phyloP scores from a whole-genome alignment of 148 eudicot species.

The Bassia scoparia region DNA sequence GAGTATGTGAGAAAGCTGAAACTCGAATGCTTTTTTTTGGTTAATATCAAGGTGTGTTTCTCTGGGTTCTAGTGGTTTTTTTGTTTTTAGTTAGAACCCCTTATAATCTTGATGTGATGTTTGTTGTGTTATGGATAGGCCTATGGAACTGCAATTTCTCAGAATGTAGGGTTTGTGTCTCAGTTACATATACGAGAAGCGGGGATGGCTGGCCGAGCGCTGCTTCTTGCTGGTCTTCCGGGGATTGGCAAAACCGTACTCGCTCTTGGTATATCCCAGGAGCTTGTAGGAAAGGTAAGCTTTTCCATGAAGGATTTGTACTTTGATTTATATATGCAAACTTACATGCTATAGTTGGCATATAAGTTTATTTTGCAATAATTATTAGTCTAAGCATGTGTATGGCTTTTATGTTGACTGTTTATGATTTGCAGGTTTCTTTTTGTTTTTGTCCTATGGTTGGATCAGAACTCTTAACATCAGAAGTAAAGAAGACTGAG shows the following conservation, averaged over 20 bases:
- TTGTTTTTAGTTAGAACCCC: no score
- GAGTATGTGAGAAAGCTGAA: no score
- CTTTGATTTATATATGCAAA: not conserved
- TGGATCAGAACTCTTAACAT: slow-evolving; percentile 96
- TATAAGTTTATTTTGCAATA: not conserved
- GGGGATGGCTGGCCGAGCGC: slow-evolving; percentile 93
- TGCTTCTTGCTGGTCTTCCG: slow-evolving; percentile 95
- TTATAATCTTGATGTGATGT: not conserved
- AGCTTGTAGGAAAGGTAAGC: slow-evolving; percentile 91
- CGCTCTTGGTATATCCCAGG: slow-evolving; percentile 92
- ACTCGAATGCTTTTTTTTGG: no score
- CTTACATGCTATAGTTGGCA: not conserved
- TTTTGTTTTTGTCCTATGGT: slow-evolving; percentile 99
- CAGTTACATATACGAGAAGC: slow-evolving; percentile 90
- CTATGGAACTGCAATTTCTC: slow-evolving; percentile 60
- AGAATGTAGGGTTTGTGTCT: slow-evolving; percentile 95
- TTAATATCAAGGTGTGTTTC: no score
- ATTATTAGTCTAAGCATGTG: not conserved
- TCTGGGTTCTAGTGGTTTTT: no score
- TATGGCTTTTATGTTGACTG: not conserved
- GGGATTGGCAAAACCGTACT: slow-evolving; percentile 97
- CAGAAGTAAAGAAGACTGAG: slow-evolving; percentile 99
- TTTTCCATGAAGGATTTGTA: not conserved
- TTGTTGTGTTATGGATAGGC: slow-evolving; percentile 31
- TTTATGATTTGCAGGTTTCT: slow-evolving; percentile 55